Evolutionary conservation across 768 basidiomycete species (phyloP).

Genomic region (Panaeolus papilionaceus): DNA sequence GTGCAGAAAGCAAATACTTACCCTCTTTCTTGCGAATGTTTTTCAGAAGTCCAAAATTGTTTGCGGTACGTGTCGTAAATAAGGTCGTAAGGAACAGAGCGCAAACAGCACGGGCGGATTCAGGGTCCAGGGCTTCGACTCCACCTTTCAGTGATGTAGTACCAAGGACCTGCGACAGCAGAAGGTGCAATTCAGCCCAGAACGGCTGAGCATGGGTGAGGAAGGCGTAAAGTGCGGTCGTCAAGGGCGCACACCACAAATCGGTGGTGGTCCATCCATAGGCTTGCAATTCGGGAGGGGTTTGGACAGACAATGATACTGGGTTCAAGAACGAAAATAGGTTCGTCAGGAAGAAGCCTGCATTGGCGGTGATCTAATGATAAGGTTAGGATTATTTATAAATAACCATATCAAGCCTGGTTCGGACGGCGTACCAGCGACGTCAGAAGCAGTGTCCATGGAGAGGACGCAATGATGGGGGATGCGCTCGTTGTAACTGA

Average conservation of each 20-base stretch:
- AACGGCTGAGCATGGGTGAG: slow-evolving; percentile 89
- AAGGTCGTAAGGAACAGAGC: slow-evolving; percentile 65
- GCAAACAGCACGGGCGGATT: slow-evolving; percentile 75
- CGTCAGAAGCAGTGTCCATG: slow-evolving; percentile 77
- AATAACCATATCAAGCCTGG: background rate
- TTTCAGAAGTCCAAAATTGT: slow-evolving; percentile 60
- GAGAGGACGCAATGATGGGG: slow-evolving; percentile 61
- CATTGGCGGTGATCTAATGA: slow-evolving; percentile 71
- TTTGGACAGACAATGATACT: slow-evolving; percentile 67
- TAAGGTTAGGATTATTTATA: slow-evolving; percentile 1
- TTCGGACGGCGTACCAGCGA: slow-evolving; percentile 60
- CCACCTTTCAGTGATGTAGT: slow-evolving; percentile 36
- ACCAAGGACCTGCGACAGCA: slow-evolving; percentile 56
- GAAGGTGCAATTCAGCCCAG: slow-evolving; percentile 66
- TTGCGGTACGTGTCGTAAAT: slow-evolving; percentile 68
- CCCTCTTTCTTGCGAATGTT: slow-evolving; percentile 25
- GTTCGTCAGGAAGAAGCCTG: slow-evolving; percentile 82
- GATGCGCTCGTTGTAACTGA: slow-evolving; percentile 60
- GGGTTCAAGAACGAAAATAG: slow-evolving; percentile 68
- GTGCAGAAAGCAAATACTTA: slow-evolving; percentile 17
- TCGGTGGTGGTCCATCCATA: slow-evolving; percentile 90
- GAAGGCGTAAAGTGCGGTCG: slow-evolving; percentile 80
- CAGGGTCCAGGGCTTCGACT: slow-evolving; percentile 60
- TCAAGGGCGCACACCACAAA: slow-evolving; percentile 82
- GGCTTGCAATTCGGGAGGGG: slow-evolving; percentile 79